Evolutionary conservation across 768 basidiomycete species (phyloP).

Genomic region (Tricholomella constricta): DNA sequence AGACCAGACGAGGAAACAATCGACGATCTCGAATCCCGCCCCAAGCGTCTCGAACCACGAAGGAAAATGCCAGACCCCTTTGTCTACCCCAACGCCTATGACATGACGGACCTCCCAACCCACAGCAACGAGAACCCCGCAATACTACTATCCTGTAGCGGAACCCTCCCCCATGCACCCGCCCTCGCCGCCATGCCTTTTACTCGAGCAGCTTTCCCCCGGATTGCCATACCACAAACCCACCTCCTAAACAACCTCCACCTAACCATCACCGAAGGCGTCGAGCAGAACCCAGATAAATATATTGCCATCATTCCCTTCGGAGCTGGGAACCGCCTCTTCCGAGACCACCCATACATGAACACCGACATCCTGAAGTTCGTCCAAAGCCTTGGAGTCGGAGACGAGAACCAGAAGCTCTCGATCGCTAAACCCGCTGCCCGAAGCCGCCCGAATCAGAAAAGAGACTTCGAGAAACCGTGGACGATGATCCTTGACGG

Average conservation of each 20-base stretch:
- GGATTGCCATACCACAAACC: background rate
- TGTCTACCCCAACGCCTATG: too few species aligned
- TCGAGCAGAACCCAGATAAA: too few species aligned
- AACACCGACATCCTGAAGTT: background rate
- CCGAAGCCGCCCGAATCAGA: background rate
- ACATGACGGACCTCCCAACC: too few species aligned
- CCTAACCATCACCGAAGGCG: too few species aligned
- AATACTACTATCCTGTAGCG: too few species aligned
- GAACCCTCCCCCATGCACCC: too few species aligned
- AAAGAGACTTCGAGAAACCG: background rate
- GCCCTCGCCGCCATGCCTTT: slow-evolving; percentile 3
- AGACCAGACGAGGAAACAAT: too few species aligned
- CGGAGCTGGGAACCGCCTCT: background rate
- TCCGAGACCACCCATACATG: background rate
- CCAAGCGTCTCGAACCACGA: too few species aligned
- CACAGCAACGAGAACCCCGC: too few species aligned
- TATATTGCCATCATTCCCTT: background rate
- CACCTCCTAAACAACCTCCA: slow-evolving; percentile 1
- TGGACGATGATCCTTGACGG: slow-evolving; percentile 3
- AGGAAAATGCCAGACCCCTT: too few species aligned
- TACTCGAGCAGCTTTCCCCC: background rate
- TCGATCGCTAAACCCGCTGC: background rate
- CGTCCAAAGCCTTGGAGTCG: background rate
- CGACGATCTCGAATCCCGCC: too few species aligned
- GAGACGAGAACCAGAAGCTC: background rate